phyloP scores from a whole-genome alignment of 257 asterid species.

The Ajuga chamaepitys region DNA sequence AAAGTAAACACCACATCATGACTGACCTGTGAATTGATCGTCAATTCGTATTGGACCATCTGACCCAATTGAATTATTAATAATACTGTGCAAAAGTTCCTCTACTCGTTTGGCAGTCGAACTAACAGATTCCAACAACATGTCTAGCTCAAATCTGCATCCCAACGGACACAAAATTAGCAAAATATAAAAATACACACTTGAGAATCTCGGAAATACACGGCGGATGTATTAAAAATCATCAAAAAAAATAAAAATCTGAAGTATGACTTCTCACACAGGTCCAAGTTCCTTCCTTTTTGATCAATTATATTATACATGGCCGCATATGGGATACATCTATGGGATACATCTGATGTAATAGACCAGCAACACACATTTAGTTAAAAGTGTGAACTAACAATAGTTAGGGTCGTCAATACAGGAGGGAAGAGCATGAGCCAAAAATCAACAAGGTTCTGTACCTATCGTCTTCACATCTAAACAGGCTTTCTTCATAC shows the following conservation, averaged over 20 bases:
- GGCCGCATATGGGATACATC: background rate
- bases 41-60: conserved; percentile 64
- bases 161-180: background rate
- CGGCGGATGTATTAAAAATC: background rate
- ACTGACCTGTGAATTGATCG: conserved; percentile 84
- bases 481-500: conserved; percentile 92
- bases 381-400: background rate
- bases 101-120: conserved; percentile 78
- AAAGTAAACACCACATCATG: background rate
- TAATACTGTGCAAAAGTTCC: conserved; percentile 59
- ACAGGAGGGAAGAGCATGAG: background rate
- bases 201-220: background rate
- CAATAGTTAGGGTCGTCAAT: conserved; percentile 7
- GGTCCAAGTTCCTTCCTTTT: background rate
- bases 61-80: conserved; percentile 47
- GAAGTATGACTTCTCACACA: background rate
- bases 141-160: conserved; percentile 91
- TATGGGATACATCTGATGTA: background rate
- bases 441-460: background rate
- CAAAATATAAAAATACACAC: conserved; percentile 3
- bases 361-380: background rate
- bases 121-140: conserved; percentile 87
- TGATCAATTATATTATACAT: background rate
- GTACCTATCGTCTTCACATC: conserved; percentile 99
- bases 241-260: background rate